Percentiles rank a stretch among this genome's conserved stretches.
These are phyloP conservation scores for Zea luxurians DNA, from an alignment of 176 grass and related monocot genomes.

Conservation along the genomic window DNA sequence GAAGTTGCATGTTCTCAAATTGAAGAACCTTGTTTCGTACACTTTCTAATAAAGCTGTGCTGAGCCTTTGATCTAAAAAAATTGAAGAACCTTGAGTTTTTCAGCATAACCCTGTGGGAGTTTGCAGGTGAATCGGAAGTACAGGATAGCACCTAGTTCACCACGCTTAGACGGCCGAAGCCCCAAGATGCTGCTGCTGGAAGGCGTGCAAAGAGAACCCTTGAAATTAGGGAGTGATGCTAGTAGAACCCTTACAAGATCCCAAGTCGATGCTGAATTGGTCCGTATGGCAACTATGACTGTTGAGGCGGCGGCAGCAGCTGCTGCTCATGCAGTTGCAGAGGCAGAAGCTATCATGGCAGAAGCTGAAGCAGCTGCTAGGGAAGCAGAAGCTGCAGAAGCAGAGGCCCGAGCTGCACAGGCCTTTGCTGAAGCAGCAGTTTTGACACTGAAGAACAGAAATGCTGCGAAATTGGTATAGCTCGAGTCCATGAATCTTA, in stretches of 20 bases:
- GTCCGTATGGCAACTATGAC: slow-evolving; percentile 72
- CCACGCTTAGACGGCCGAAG: slow-evolving; percentile 53
- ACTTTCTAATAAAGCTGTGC: too few relatives aligned
- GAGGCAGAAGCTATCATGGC: slow-evolving; percentile 90
- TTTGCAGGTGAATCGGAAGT: slow-evolving; percentile 87
- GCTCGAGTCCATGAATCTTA: background rate
- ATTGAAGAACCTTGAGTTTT: slow-evolving; percentile 26
- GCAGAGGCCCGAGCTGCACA: slow-evolving; percentile 74
- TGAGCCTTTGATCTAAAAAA: background rate
- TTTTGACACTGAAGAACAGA: slow-evolving; percentile 57
- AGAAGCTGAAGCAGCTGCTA: slow-evolving; percentile 74
- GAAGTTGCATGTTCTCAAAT: slow-evolving; percentile 30
- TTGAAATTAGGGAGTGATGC: slow-evolving; percentile 49
- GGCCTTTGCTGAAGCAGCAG: slow-evolving; percentile 76
- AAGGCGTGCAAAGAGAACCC: slow-evolving; percentile 57
- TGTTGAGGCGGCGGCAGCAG: slow-evolving; percentile 57
- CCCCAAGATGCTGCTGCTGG: slow-evolving; percentile 60
- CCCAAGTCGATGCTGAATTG: slow-evolving; percentile 74
- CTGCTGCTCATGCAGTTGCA: slow-evolving; percentile 68
- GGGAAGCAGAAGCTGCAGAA: slow-evolving; percentile 82
- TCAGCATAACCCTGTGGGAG: slow-evolving; percentile 18
- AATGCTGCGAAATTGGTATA: slow-evolving; percentile 64
- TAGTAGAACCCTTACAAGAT: slow-evolving; percentile 54
- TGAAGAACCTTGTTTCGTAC: slow-evolving; percentile 1
- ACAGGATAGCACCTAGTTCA: slow-evolving; percentile 68